phyloP scores from a whole-genome alignment of 2,329 filamentous ascomycete species.

The Aspergillus sp. region DNA sequence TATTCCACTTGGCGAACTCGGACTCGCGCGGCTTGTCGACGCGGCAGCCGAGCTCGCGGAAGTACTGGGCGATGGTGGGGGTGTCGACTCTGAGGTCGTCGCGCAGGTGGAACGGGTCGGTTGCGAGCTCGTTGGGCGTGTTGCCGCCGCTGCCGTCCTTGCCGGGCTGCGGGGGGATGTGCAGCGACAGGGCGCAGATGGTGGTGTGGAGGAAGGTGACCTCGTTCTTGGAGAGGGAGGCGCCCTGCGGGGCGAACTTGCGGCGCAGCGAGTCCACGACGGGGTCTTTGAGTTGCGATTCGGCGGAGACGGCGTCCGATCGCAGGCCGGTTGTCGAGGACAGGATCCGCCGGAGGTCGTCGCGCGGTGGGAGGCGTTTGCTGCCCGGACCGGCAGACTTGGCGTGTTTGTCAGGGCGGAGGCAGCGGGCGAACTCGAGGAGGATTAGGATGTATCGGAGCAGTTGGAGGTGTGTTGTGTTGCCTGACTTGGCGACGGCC shows the following conservation, averaged over 20 bases:
- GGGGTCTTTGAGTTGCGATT: conserved; percentile 24
- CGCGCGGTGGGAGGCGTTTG: conserved; percentile 31
- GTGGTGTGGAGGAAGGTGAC: conserved; percentile 37
- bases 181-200: conserved; percentile 38
- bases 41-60: conserved; percentile 38
- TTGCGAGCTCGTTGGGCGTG: conserved; percentile 29
- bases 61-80: conserved; percentile 29
- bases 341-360: conserved; percentile 31
- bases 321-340: conserved; percentile 17
- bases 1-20: conserved; percentile 34
- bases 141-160: conserved; percentile 29
- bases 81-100: conserved; percentile 36
- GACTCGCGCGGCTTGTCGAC: conserved; percentile 32
- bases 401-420: conserved; percentile 21
- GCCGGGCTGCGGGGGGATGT: conserved; percentile 35
- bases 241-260: conserved; percentile 32
- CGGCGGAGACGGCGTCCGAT: conserved; percentile 11
- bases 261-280: conserved; percentile 33
- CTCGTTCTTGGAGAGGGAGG: conserved; percentile 28
- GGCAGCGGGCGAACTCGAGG: conserved; percentile 31
- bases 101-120: conserved; percentile 36
- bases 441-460: conserved; percentile 38
- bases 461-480: conserved; percentile 34
- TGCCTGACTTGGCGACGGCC: conserved; percentile 28
- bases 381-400: conserved; percentile 22